A percentile compares a stretch with the other conserved stretches of the same genome.
These are phyloP conservation scores for Trichoderma sp. DNA, from an alignment of 2,329 filamentous ascomycete genomes.

Conservation along the genomic window DNA sequence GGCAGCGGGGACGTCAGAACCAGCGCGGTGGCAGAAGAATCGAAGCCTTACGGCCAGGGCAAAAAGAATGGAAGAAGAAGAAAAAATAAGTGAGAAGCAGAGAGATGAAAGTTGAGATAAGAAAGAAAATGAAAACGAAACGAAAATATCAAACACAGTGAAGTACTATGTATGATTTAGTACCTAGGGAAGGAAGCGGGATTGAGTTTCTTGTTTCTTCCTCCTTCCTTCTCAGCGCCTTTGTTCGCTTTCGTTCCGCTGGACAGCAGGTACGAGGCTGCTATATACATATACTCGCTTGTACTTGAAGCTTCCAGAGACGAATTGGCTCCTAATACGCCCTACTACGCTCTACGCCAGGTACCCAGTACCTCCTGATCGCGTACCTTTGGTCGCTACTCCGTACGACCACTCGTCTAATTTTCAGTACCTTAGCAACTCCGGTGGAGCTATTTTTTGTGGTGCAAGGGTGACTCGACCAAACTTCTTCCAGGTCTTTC, in stretches of 20 bases:
- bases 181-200: constrained; percentile 4
- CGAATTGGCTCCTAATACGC: not conserved
- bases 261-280: not conserved
- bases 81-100: not conserved
- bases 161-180: not conserved
- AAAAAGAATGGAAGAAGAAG: not conserved
- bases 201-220: not conserved
- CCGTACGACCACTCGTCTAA: not conserved
- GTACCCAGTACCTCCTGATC: not conserved
- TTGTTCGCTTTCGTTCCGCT: not conserved
- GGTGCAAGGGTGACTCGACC: not conserved
- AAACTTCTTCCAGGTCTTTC: constrained; percentile 3
- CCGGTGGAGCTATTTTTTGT: constrained; percentile 9
- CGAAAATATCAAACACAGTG: not conserved
- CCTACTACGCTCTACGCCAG: not conserved
- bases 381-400: not conserved
- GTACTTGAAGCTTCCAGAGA: not conserved
- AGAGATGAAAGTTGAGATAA: not conserved
- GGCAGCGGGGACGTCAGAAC: not conserved
- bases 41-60: not conserved
- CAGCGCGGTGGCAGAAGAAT: not conserved
- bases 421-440: not conserved
- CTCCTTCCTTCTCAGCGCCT: not conserved
- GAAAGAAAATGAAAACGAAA: not conserved
- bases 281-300: not conserved